Evolutionary conservation across 73 alveolate species (phyloP).

Genomic region (Effrenium voratum): DNA sequence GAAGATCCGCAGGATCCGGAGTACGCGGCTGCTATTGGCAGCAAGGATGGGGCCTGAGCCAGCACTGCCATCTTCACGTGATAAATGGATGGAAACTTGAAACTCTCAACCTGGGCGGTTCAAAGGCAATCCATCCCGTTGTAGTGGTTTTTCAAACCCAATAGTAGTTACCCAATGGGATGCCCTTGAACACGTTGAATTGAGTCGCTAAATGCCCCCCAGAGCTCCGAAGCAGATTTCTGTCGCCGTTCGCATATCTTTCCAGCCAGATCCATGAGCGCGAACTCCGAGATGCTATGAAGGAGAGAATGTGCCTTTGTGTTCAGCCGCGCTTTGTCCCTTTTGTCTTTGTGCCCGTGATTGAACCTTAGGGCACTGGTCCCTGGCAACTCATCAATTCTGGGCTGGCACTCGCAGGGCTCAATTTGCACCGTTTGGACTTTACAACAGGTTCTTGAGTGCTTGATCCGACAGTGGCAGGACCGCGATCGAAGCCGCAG

Average conservation of each 20-base stretch:
- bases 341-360: neutral
- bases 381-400: neutral
- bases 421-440: neutral
- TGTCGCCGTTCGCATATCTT: neutral
- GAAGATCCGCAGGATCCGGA: slow-evolving; percentile 30
- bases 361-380: neutral
- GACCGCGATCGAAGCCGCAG: slow-evolving; percentile 52
- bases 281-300: slow-evolving; percentile 30
- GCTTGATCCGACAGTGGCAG: neutral
- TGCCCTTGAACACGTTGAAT: neutral
- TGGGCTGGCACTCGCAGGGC: neutral
- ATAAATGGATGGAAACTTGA: neutral
- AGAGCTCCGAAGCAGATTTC: neutral
- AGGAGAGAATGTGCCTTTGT: neutral
- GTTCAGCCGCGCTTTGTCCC: neutral
- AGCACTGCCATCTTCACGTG: neutral
- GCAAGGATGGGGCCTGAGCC: neutral
- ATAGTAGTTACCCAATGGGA: neutral
- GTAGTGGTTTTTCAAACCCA: neutral
- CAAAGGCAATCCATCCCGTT: neutral
- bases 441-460: neutral
- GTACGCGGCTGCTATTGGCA: slow-evolving; percentile 46
- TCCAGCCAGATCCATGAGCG: slow-evolving; percentile 14
- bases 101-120: neutral
- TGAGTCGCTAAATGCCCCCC: neutral